Evolutionary conservation across 352 stramenopile genomes (phyloP).

Genomic region (Globisporangium paroecandrum): DNA sequence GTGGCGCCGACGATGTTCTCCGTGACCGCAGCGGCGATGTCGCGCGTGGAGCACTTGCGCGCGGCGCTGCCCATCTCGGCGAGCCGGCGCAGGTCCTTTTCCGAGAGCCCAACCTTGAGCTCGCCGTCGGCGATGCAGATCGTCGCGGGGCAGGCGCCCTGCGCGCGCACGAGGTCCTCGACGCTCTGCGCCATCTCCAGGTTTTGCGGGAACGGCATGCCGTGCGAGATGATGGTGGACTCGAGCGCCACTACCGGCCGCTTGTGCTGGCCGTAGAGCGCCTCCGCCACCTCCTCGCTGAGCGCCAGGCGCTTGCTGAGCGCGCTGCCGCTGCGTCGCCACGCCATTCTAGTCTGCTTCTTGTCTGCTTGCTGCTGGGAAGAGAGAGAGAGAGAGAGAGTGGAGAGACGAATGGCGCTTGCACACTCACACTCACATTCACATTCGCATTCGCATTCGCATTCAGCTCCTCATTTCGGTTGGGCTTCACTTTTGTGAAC

Average conservation of each 20-base stretch:
- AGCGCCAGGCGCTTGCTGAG: slow-evolving; percentile 43
- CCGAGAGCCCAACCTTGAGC: slow-evolving; percentile 66
- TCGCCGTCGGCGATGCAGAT: slow-evolving; percentile 95
- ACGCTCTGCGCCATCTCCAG: slow-evolving; percentile 90
- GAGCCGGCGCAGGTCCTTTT: slow-evolving; percentile 53
- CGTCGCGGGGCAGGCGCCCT: slow-evolving; percentile 92
- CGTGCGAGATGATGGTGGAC: slow-evolving; percentile 99
- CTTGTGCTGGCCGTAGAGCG: slow-evolving; percentile 36
- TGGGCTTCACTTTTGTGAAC: background rate
- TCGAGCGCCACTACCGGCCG: slow-evolving; percentile 93
- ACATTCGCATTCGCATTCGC: background rate
- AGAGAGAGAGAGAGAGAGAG: background rate
- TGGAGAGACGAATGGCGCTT: background rate
- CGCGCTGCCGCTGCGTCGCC: slow-evolving; percentile 36
- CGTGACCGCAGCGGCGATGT: slow-evolving; percentile 74
- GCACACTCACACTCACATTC: background rate
- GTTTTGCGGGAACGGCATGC: slow-evolving; percentile 98
- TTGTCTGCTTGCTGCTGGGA: background rate
- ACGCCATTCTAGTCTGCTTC: slow-evolving; percentile 23
- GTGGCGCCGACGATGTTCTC: slow-evolving; percentile 88
- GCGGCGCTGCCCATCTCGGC: slow-evolving; percentile 58
- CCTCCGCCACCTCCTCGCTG: slow-evolving; percentile 50
- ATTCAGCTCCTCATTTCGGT: background rate
- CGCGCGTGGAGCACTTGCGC: slow-evolving; percentile 80
- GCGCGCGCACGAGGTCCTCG: slow-evolving; percentile 85